Base-by-base conservation (phyloP, 148 eudicot species). In the Hydrangea macrophylla region DNA sequence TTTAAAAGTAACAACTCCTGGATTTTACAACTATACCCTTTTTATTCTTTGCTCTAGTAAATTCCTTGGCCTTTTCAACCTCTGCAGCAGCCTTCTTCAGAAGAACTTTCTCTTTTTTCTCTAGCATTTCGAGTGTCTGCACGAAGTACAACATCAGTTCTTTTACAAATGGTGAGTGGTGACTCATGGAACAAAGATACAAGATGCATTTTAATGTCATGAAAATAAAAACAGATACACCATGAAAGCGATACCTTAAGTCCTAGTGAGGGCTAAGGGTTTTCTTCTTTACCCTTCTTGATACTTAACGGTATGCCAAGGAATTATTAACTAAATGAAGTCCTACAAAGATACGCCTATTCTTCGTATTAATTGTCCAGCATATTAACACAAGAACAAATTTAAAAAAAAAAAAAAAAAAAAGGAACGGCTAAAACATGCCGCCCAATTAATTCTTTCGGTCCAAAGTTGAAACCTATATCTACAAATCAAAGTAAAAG, bases 121-220 rank as follows among this genome's bases (percentile, higher is more conserved):
- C 93, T 31, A 88, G 78, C 89, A 84, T 90, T 73, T 84, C 91
- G 48, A 88, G 91, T 40, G 96, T 81, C 96, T 90, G 80, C 70
- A 70, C 0, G 69, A 9, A 59, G 66, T 63, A 31, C 4, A 44
- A 26, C n/a, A 65, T 17, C 30, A 67, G 27, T 0, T 32, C 31
- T 39, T 40, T 37, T 5, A 25, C 55, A 35, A 50, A 33, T 30
- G 22, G 22, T 4, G 35, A 3, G 48, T 28, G 9, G 48, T 28
- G 13, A 13, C n/a, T 7, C 64, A 18, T 20, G 40, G 31, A 8
- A 33, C 25, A 66, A 24, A 44, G 30, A 42, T 22, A 12, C 57
- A 24, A 31, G 20, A 10, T 45, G 28, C 42, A 64, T 48, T 30
- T 17, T 23, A 6, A 4, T 20, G 20, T 36, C 13, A 64, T 30